These are phyloP conservation scores for Anisodus acutangulus DNA, from an alignment of 257 asterid species.

Conservation along the genomic window DNA sequence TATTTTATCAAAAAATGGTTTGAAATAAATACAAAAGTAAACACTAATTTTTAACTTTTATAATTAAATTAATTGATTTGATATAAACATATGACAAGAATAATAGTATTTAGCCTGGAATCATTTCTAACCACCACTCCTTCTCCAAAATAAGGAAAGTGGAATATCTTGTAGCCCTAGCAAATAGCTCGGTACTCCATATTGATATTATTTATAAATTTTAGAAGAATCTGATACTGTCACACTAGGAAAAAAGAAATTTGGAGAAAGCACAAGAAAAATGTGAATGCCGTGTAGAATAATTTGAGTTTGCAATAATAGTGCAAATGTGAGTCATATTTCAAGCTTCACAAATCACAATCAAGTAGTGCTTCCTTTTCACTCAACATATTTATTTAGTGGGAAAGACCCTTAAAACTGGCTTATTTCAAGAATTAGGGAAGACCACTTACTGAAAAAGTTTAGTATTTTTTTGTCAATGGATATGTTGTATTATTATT, in stretches of 20 bases:
- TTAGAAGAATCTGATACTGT: background rate
- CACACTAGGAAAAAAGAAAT: background rate
- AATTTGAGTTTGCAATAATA: background rate
- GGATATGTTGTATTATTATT: too few relatives aligned
- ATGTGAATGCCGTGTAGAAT: background rate
- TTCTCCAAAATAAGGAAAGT: background rate
- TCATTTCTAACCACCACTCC: background rate
- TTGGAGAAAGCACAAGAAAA: background rate
- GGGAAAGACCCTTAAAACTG: background rate
- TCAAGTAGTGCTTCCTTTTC: background rate
- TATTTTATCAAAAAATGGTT: too few relatives aligned
- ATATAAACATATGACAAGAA: too few relatives aligned
- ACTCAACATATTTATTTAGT: background rate
- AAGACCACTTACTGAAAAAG: background rate
- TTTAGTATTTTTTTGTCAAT: background rate
- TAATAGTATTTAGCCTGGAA: background rate
- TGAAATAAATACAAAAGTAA: too few relatives aligned
- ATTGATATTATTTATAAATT: background rate
- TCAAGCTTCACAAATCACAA: background rate
- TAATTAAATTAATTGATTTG: too few relatives aligned
- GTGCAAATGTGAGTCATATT: constrained; percentile 24
- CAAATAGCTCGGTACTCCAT: background rate
- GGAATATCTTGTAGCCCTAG: background rate
- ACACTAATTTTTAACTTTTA: too few relatives aligned
- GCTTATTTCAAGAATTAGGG: background rate